A percentile compares a stretch with the other conserved stretches of the same genome.
phyloP scores from a whole-genome alignment of 306 rosid genomes.

The Calophaca sinica region DNA sequence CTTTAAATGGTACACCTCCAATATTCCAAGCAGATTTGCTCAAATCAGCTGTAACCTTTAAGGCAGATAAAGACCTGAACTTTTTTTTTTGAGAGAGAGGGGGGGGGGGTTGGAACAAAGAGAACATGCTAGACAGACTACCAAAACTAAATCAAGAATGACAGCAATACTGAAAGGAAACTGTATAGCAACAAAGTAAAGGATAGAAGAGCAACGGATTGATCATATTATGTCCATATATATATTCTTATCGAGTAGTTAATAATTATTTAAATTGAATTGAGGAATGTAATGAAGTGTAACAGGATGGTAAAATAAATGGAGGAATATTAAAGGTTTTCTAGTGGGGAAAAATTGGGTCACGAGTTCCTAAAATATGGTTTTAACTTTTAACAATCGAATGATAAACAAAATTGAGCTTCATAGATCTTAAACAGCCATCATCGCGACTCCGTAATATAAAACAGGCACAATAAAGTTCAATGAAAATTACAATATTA shows the following conservation, averaged over 20 bases:
- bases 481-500: not conserved
- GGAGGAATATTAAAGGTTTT: conserved; percentile 3
- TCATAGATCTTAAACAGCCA: conserved; percentile 30
- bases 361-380: not conserved
- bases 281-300: not conserved
- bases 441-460: not conserved
- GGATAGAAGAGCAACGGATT: conserved; percentile 14
- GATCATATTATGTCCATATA: conserved; percentile 1
- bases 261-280: not conserved
- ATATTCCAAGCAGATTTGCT: conserved; percentile 5
- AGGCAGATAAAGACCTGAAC: not conserved
- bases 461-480: not conserved
- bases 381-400: conserved; percentile 15
- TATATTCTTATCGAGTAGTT: not conserved
- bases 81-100: too few species aligned
- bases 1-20: conserved; percentile 17
- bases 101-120: conserved; percentile 12
- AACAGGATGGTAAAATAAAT: conserved; percentile 4
- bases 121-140: conserved; percentile 4
- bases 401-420: conserved; percentile 22
- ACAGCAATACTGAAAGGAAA: not conserved
- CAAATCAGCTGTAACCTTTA: conserved; percentile 19
- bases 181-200: not conserved
- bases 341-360: not conserved
- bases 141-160: conserved; percentile 11